Evolutionary conservation across 345 rosid species (phyloP), one percentile per base, ranked within the genome.

Genomic region (Corchorus capsularis): DNA sequence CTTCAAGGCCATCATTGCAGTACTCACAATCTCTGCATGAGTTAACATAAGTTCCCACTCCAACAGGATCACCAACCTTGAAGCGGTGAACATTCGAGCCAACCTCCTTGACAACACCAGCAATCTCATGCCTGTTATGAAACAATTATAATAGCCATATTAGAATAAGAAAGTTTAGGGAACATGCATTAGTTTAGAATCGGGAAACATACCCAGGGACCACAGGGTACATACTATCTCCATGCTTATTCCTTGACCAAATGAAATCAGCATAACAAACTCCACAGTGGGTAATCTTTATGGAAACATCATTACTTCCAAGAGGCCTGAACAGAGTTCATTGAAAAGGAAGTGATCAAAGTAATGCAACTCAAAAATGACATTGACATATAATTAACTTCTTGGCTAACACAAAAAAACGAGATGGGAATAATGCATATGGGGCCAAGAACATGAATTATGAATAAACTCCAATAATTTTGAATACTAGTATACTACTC

Each of bases 11-110:
- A 13, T 88, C 80, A 6, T 92, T 79, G 49, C 99, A 96, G 17
- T 80, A 82, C 2, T 91, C 94, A 63, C 99, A 96, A 46, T 89
- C 83, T 78, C 92, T 85, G 76, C 98, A 96, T 0, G 97, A 91
- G 81, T 88, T 88, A 69, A 96, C 95, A 81, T 80, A 93, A 46
- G 98, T 92, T 55, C 99, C 99, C 67, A 96, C 97, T 35, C 99
- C 98, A 69, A 90, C 92, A 75, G 78, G 93, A 75, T 96, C 98
- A 8, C 98, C 97, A 37, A 84, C 85, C 83, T 91, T 89, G 89
- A 93, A 83, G 32, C 82, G 60, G 17, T 46, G 52, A 72, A 91
- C 99, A 85, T 78, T 86, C 16, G 89, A 80, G 56, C 99, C 98
- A 45, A 96, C 91, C 84, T 92, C 91, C 66, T 71, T 86, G 65